These are phyloP conservation scores for Hydrangea macrophylla DNA, from an alignment of 148 eudicot species.

Conservation along the genomic window DNA sequence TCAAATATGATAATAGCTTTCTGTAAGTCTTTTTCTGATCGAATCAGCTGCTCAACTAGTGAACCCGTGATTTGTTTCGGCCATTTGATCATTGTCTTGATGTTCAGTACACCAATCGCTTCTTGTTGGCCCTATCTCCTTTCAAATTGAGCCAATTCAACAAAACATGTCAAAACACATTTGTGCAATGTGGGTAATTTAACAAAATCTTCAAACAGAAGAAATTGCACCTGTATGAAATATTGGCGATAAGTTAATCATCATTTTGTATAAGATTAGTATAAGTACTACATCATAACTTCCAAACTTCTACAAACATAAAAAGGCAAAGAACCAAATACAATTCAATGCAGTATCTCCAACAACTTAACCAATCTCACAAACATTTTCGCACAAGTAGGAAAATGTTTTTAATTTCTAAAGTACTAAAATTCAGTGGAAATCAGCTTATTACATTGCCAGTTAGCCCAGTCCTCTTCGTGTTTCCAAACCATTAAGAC, in stretches of 20 bases:
- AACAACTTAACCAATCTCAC: too few species aligned
- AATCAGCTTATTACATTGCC: too few species aligned
- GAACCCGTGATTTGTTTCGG: slow-evolving; percentile 57
- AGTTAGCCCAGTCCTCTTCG: too few species aligned
- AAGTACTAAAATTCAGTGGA: too few species aligned
- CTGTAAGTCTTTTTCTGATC: slow-evolving; percentile 63
- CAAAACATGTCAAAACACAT: neutral
- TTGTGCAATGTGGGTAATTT: neutral
- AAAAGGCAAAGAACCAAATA: neutral
- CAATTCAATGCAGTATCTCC: neutral
- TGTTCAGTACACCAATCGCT: slow-evolving; percentile 32
- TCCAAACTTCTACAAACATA: neutral
- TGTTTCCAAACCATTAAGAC: too few species aligned
- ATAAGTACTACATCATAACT: neutral
- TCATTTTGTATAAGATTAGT: neutral
- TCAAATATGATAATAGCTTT: slow-evolving; percentile 69
- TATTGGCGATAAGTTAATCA: neutral
- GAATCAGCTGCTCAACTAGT: slow-evolving; percentile 65
- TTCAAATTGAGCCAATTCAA: slow-evolving; percentile 2
- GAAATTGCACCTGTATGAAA: neutral
- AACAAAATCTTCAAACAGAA: neutral
- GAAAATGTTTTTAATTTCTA: too few species aligned
- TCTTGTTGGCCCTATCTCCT: neutral
- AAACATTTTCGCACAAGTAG: too few species aligned
- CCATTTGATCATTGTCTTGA: slow-evolving; percentile 61